These are phyloP conservation scores for Cyclotella sp. DNA, from an alignment of 108 stramenopile genomes.

Conservation along the genomic window DNA sequence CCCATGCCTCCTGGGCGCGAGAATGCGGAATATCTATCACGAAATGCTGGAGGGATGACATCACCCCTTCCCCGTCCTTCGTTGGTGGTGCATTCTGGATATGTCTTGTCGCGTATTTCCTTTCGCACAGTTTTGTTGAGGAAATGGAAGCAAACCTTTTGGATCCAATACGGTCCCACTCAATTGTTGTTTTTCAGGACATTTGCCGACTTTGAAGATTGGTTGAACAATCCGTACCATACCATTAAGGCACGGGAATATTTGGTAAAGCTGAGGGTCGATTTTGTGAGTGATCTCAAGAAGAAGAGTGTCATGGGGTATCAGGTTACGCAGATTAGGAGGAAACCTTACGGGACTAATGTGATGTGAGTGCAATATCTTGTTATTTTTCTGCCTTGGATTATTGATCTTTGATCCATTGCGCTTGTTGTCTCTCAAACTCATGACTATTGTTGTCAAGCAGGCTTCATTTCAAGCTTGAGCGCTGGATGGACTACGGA, in stretches of 20 bases:
- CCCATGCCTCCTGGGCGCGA: constrained; percentile 40
- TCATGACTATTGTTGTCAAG: not conserved
- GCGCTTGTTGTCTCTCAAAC: not conserved
- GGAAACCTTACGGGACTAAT: constrained; percentile 84
- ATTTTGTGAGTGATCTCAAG: constrained; percentile 90
- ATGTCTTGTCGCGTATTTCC: constrained; percentile 82
- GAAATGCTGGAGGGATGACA: constrained; percentile 50
- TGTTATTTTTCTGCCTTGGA: not conserved
- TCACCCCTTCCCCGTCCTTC: constrained; percentile 77
- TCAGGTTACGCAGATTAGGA: constrained; percentile 84
- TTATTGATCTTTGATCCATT: not conserved
- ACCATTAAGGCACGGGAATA: constrained; percentile 75
- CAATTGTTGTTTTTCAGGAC: constrained; percentile 82
- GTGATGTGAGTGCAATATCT: constrained; percentile 56
- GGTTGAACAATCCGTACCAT: constrained; percentile 91
- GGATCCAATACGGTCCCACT: constrained; percentile 86
- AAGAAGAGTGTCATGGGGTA: constrained; percentile 87
- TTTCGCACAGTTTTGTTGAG: constrained; percentile 89
- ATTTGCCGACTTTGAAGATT: constrained; percentile 81
- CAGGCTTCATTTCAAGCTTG: constrained; percentile 87
- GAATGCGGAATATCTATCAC: constrained; percentile 53
- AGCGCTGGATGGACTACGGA: constrained; percentile 94
- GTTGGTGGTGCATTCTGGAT: constrained; percentile 76
- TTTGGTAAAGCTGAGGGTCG: constrained; percentile 86
- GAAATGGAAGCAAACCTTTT: constrained; percentile 93